Conservation (phyloP, 306 rosid genomes). For the Mucuna pruriens region DNA sequence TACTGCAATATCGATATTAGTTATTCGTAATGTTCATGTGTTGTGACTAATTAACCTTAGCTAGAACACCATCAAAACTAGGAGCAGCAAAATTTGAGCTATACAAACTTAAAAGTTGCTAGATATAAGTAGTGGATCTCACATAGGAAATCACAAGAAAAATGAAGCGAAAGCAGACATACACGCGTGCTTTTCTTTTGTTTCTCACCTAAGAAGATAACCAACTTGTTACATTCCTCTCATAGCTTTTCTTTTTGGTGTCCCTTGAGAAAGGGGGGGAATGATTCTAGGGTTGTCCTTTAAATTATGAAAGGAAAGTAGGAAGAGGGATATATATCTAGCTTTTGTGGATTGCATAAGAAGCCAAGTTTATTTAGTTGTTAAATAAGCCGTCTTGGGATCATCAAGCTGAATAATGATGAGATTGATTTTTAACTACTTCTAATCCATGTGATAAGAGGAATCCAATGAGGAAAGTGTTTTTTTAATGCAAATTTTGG, state of each 20-base stretch:
- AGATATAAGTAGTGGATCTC: conserved; percentile 42
- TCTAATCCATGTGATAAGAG: conserved; percentile 53
- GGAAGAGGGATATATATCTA: conserved; percentile 19
- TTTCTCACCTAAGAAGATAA: conserved; percentile 38
- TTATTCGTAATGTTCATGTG: neutral
- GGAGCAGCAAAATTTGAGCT: conserved; percentile 26
- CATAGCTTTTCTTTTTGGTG: conserved; percentile 27
- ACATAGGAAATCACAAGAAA: conserved; percentile 39
- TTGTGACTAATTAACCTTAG: conserved; percentile 26
- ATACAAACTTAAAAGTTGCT: conserved; percentile 21
- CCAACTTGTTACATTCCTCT: conserved; percentile 26
- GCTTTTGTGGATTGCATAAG: conserved; percentile 33
- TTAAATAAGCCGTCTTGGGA: conserved; percentile 56
- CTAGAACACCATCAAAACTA: conserved; percentile 20
- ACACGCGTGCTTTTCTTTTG: conserved; percentile 38
- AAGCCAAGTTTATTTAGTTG: conserved; percentile 3
- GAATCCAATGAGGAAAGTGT: conserved; percentile 68
- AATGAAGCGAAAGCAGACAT: conserved; percentile 22
- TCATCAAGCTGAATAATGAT: conserved; percentile 47
- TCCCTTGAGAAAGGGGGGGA: conserved; percentile 16
- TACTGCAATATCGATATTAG: no score
- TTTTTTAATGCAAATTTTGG: neutral
- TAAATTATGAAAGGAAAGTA: conserved; percentile 39
- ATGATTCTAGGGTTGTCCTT: conserved; percentile 20
- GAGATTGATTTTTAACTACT: conserved; percentile 35